phyloP scores from a whole-genome alignment of 345 rosid genomes.

The Gossypium longicalyx region DNA sequence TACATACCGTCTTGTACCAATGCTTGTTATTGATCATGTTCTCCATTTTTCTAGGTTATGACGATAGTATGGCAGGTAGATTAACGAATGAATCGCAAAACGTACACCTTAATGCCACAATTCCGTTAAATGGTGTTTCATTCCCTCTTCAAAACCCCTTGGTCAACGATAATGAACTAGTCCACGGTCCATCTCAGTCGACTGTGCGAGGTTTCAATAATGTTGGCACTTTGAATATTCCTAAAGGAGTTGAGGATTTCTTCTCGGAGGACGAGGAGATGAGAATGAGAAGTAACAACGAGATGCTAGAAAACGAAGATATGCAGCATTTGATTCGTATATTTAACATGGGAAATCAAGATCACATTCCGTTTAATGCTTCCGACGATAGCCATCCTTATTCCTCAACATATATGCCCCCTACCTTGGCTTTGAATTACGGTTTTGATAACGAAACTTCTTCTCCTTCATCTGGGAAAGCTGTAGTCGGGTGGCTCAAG shows the following conservation, averaged over 20 bases:
- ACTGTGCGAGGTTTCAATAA: conserved; percentile 37
- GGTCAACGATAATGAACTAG: conserved; percentile 28
- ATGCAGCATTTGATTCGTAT: conserved; percentile 82
- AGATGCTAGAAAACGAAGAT: conserved; percentile 89
- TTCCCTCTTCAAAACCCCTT: conserved; percentile 47
- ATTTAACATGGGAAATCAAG: conserved; percentile 63
- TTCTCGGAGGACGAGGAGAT: conserved; percentile 75
- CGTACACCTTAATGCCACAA: conserved; percentile 36
- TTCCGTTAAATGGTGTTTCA: conserved; percentile 41
- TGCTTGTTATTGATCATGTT: background rate
- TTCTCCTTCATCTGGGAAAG: conserved; percentile 63
- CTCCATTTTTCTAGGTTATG: conserved; percentile 39
- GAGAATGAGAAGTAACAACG: conserved; percentile 60
- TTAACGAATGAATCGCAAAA: conserved; percentile 46
- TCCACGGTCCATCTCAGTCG: conserved; percentile 35
- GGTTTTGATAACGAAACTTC: conserved; percentile 45
- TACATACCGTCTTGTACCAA: background rate
- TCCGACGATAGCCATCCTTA: conserved; percentile 48
- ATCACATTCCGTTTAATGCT: conserved; percentile 39
- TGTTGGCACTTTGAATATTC: conserved; percentile 38
- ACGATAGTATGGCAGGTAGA: conserved; percentile 35
- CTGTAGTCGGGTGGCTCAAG: conserved; percentile 97
- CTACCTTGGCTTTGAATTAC: conserved; percentile 41
- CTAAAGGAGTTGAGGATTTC: conserved; percentile 51
- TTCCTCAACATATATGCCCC: conserved; percentile 37